Conservation (phyloP, 441 rosid species). For the Erodium chrysanthum region DNA sequence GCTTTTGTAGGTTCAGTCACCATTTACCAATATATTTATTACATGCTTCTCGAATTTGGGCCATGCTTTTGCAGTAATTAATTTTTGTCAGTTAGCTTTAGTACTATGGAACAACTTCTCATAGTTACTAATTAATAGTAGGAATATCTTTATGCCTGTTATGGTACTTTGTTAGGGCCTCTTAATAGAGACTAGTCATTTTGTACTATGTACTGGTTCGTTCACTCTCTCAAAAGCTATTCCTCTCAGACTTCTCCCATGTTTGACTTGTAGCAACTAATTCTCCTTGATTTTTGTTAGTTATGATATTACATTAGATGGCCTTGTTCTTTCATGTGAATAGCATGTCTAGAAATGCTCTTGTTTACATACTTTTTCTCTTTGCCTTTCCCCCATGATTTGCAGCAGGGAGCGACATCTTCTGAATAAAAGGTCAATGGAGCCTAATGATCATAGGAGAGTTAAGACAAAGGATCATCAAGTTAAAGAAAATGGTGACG, state of each 20-base stretch:
- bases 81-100: neutral
- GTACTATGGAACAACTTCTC: neutral
- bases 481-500: slow-evolving; percentile 45
- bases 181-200: neutral
- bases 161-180: neutral
- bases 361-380: neutral
- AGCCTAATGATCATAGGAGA: slow-evolving; percentile 50
- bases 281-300: neutral
- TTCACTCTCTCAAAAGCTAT: neutral
- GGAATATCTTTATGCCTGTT: neutral
- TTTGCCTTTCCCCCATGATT: neutral
- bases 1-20: no score
- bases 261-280: neutral
- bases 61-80: no score
- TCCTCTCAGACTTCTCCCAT: neutral
- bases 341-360: neutral
- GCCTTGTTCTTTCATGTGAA: neutral
- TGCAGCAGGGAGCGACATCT: neutral
- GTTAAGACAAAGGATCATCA: slow-evolving; percentile 37
- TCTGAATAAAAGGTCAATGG: slow-evolving; percentile 34
- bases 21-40: neutral
- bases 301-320: neutral
- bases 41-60: neutral
- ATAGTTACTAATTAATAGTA: neutral
- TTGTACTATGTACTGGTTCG: neutral